Evolutionary conservation across 1,284 basidiomycete species (phyloP), one percentile per base, ranked within the genome.

Genomic region (Ustilago trichophora): DNA sequence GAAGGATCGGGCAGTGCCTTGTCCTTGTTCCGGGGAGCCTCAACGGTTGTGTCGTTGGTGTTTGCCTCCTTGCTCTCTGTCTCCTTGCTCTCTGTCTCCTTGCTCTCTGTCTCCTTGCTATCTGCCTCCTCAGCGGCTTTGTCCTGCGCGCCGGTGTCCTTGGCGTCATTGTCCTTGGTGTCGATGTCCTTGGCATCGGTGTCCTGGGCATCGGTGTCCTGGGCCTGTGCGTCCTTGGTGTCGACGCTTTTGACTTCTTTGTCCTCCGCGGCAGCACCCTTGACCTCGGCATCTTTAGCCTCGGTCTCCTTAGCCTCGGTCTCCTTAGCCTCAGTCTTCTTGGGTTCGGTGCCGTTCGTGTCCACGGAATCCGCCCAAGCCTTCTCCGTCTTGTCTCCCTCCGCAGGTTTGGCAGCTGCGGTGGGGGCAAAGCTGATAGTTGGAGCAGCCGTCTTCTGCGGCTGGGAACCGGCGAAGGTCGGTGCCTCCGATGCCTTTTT

Each of bases 1-100:
- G 48, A 41, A 21, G 53, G 59, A 19, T 63, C 48, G 26, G 52
- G 43, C 22, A 46, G 11, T 4, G 34, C 3, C 22, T 49, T 32
- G 29, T 49, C 31, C 27, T 46, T 55, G 32, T 18, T 62, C 52
- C 24, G 52, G 42, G 11, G 5, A 33, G 36, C 33, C 10, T 57
- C 55, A 7, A 42, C 5, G 19, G 43, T 35, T 26, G 41, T 24
- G 12, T 4, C 16, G 7, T 34, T 24, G 5, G 24, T 15, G 16
- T 31, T 43, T 21, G 15, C 40, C 2, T 48, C 29, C 26, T 45
- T 54, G 29, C 35, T 25, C 12, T 56, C 54, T n/a, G n/a, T n/a
- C n/a, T n/a, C n/a, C n/a, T n/a, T n/a, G n/a, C n/a, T n/a, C n/a
- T n/a, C n/a, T n/a, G 13, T 6, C 25, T 10, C 32, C 31, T 44